Base-by-base conservation (phyloP, 2,329 filamentous ascomycete species). In the Septoria linicola region DNA sequence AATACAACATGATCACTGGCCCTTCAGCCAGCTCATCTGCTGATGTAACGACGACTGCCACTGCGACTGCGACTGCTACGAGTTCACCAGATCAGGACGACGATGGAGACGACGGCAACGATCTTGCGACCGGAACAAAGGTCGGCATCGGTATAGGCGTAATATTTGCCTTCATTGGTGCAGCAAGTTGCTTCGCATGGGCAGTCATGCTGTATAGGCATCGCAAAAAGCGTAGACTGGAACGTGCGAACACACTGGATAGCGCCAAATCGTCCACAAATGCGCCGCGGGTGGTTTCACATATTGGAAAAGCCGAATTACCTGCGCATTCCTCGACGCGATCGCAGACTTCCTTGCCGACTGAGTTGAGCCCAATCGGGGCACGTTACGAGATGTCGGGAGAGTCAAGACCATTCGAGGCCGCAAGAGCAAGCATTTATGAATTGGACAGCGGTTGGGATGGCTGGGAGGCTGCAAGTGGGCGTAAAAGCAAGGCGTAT, bases 1-100 rank as follows among this genome's bases (percentile, higher is more conserved):
- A 61, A 30, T 55, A 55, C 36, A 59, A 59, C 32, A 44, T 58
- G 4, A 40, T 59, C 23, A 14, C 46, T 7, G 13, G 14, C 10
- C 43, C 53, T 4, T 25, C 47, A 10, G 16, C 27, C 30, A 17
- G 19, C 36, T 40, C 53, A 4, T 19, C 39, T 5, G 11, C 52
- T 11, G 23, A 36, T 8, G 37, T 21, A 1, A 43, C 52, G 2
- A 41, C 39, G 19, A 17, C 47, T 10, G 23, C 42, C 8, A 41
- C 23, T 14, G 41, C 49, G 6, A 52, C 43, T 4, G 34, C 49
- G 19, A 45, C 49, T 10, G 37, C 25, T 3, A 48, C 52, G 14
- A n/a, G n/a, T n/a, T n/a, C n/a, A 8, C 16, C 48, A 19, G n/a
- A 37, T 25, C 32, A 44, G 14, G 31, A 16, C 7, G 30, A 27